Evolutionary conservation across 139 green algal genomes (phyloP), one percentile per base, ranked within the genome.

Genomic region (Limnomonas spitsbergensis): DNA sequence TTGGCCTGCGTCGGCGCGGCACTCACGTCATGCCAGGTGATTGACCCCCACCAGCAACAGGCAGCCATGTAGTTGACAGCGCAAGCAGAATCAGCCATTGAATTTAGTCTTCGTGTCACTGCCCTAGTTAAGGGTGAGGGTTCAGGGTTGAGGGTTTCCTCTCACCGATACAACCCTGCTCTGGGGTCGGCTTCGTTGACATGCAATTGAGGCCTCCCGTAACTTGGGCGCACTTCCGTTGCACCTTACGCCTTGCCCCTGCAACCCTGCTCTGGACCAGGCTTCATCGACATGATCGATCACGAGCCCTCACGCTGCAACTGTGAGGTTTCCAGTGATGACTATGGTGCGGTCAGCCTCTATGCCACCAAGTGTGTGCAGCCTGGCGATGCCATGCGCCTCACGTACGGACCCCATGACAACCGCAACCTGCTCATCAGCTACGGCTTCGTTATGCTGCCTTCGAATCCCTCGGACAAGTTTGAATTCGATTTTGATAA

Each of bases 391-490:
- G 47, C 47, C 20, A 4, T 29, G 40, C 56, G 76, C 34, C 69
- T 87, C 29, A 81, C 71, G 7, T 91, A 91, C 42, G 86, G 86
- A 40, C 52, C 27, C 1, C 85, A 91, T 38, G 67, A 82, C 71
- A 89, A 89, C 73, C 47, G 66, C 26, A 81, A 91, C 52, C 82
- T 91, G 75, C 80, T 91, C 53, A 80, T 91, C 36, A 78, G 42
- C 52, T 91, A 89, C 70, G 87, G 87, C 67, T 91, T 91, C 69
- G 71, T 81, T 66, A n/a, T n/a, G n/a, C 69, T 87, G 61, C 69
- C 73, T 1, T 52, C 75, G 37, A 89, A 88, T 53, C 82, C 82
- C 0, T 40, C 80, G 32, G 84, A 89, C 47, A 69, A 27, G 40
- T 84, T 83, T 34, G 38, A 34, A 26, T 81, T 85, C 3, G 47